phyloP scores from a whole-genome alignment of 1,284 basidiomycete species.

The Tilletia walkeri region DNA sequence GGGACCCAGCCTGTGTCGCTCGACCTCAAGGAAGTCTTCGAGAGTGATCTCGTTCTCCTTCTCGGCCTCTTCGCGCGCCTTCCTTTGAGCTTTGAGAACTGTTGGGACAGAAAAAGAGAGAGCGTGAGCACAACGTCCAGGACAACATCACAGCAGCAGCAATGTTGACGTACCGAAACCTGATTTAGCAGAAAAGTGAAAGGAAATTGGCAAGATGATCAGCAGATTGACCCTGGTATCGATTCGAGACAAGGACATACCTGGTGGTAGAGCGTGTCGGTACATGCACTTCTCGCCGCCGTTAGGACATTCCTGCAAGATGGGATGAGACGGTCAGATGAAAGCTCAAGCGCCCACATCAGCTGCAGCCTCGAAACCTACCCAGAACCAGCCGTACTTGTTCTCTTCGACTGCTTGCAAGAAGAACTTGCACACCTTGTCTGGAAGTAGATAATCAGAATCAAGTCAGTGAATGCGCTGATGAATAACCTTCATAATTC shows the following conservation, averaged over 20 bases:
- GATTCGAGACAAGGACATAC: slow-evolving; percentile 61
- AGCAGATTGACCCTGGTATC: neutral
- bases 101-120: neutral
- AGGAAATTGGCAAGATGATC: slow-evolving; percentile 40
- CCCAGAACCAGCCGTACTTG: slow-evolving; percentile 92
- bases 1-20: slow-evolving; percentile 69
- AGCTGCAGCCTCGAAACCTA: slow-evolving; percentile 43
- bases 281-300: slow-evolving; percentile 80
- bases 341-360: neutral
- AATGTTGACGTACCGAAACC: slow-evolving; percentile 6
- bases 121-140: neutral
- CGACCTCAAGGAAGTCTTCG: slow-evolving; percentile 97
- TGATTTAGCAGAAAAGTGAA: neutral
- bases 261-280: slow-evolving; percentile 89
- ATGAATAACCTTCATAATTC: neutral
- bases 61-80: slow-evolving; percentile 66
- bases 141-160: neutral
- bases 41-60: slow-evolving; percentile 79
- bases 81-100: slow-evolving; percentile 79
- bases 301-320: slow-evolving; percentile 58
- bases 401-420: slow-evolving; percentile 92
- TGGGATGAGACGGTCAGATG: slow-evolving; percentile 62
- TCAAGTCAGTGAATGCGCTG: too few species aligned
- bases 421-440: slow-evolving; percentile 93
- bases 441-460: slow-evolving; percentile 45